Evolutionary conservation across 2,329 filamentous ascomycete genomes (phyloP).

Genomic region (Colletotrichum tropicale): DNA sequence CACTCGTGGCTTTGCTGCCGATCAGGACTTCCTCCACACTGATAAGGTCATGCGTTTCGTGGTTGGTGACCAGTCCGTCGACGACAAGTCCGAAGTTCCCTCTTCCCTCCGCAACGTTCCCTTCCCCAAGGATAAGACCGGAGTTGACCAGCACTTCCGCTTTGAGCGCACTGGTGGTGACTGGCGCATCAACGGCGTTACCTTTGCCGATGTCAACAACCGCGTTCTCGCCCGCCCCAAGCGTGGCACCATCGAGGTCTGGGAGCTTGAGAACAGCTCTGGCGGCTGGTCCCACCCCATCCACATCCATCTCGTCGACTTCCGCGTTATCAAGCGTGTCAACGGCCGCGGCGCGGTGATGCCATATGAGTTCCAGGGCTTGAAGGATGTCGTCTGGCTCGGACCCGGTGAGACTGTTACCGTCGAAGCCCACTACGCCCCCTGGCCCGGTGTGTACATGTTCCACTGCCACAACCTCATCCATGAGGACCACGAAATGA

Average conservation of each 20-base stretch:
- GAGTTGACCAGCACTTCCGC: slow-evolving; percentile 20
- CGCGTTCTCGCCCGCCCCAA: slow-evolving; percentile 45
- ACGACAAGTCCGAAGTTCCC: slow-evolving; percentile 26
- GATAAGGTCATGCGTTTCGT: slow-evolving; percentile 48
- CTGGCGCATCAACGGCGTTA: slow-evolving; percentile 49
- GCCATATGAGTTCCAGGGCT: slow-evolving; percentile 51
- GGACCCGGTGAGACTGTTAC: slow-evolving; percentile 49
- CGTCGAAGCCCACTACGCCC: slow-evolving; percentile 53
- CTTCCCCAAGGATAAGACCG: slow-evolving; percentile 15
- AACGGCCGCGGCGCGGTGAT: slow-evolving; percentile 36
- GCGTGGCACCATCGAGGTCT: slow-evolving; percentile 44
- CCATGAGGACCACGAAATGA: slow-evolving; percentile 48
- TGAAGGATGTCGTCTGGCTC: slow-evolving; percentile 60
- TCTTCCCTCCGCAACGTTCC: slow-evolving; percentile 21
- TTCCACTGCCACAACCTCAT: slow-evolving; percentile 49
- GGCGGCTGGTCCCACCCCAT: slow-evolving; percentile 51
- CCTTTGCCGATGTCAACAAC: slow-evolving; percentile 43
- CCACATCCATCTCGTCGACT: slow-evolving; percentile 60
- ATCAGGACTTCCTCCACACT: slow-evolving; percentile 50
- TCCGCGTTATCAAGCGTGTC: slow-evolving; percentile 52
- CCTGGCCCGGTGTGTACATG: slow-evolving; percentile 55
- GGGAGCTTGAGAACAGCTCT: slow-evolving; percentile 46
- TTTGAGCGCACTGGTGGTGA: slow-evolving; percentile 17
- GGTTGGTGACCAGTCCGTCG: slow-evolving; percentile 37
- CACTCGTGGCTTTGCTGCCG: slow-evolving; percentile 36